Percentiles rank a stretch among this genome's conserved stretches.
These are phyloP conservation scores for Boletus patriciae DNA, from an alignment of 768 basidiomycete genomes.

Conservation along the genomic window DNA sequence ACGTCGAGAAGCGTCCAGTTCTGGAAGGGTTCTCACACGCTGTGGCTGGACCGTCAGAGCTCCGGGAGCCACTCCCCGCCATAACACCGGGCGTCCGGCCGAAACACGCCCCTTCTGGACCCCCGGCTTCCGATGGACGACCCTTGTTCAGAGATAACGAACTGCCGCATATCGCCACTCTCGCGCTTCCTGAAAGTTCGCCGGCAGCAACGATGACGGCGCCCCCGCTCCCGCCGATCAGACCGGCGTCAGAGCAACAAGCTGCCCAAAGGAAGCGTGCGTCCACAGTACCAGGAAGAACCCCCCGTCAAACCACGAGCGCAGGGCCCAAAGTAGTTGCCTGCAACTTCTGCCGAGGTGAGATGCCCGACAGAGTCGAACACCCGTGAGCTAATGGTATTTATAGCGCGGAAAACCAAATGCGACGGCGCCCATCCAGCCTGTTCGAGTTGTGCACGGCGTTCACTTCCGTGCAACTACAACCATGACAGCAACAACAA, in stretches of 20 bases:
- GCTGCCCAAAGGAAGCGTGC: slow-evolving; percentile 69
- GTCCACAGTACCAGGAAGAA: slow-evolving; percentile 65
- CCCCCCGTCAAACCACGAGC: slow-evolving; percentile 54
- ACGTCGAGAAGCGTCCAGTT: slow-evolving; percentile 37
- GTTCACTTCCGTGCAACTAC: slow-evolving; percentile 77
- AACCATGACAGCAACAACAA: slow-evolving; percentile 56
- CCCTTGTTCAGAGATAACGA: slow-evolving; percentile 59
- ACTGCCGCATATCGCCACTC: slow-evolving; percentile 70
- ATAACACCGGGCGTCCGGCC: slow-evolving; percentile 37
- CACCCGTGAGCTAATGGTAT: slow-evolving; percentile 5
- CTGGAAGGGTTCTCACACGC: slow-evolving; percentile 32
- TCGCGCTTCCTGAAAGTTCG: slow-evolving; percentile 57
- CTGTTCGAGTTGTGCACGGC: slow-evolving; percentile 79
- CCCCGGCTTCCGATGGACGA: slow-evolving; percentile 35
- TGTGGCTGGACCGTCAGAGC: slow-evolving; percentile 40
- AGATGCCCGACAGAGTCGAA: slow-evolving; percentile 24
- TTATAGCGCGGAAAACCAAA: slow-evolving; percentile 80
- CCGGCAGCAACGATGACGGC: slow-evolving; percentile 60
- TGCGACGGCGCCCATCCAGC: slow-evolving; percentile 86
- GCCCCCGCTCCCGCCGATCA: slow-evolving; percentile 60
- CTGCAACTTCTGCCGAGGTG: slow-evolving; percentile 87
- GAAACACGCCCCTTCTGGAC: slow-evolving; percentile 29
- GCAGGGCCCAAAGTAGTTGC: slow-evolving; percentile 86
- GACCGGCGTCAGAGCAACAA: slow-evolving; percentile 66
- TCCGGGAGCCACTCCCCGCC: slow-evolving; percentile 43